Conservation (phyloP, 2,329 filamentous ascomycete genomes). For the Orbilia ellipsospora region DNA sequence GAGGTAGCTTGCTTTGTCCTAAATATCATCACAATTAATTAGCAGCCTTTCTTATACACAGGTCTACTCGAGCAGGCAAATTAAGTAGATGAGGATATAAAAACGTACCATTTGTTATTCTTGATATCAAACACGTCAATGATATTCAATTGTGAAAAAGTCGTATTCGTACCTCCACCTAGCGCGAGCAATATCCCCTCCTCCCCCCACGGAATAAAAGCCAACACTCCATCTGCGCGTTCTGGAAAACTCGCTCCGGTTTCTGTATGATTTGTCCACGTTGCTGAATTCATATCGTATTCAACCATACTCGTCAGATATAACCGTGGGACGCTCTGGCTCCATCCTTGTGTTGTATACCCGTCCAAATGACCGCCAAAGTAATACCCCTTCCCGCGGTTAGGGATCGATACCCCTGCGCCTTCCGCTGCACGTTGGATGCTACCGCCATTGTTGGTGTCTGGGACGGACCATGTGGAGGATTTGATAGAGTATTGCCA, state of each 20-base stretch:
- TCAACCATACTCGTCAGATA: constrained; percentile 80
- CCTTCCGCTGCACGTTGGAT: constrained; percentile 79
- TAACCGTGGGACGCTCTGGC: constrained; percentile 71
- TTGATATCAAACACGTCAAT: constrained; percentile 85
- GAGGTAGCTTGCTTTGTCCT: constrained; percentile 71
- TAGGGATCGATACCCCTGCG: constrained; percentile 75
- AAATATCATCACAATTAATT: neutral
- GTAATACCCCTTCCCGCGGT: constrained; percentile 78
- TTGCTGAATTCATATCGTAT: constrained; percentile 74
- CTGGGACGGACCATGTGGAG: constrained; percentile 54
- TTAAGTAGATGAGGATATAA: neutral
- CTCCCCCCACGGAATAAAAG: constrained; percentile 80
- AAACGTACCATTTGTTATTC: constrained; percentile 71
- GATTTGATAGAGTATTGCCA: constrained; percentile 75
- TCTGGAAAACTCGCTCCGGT: constrained; percentile 76
- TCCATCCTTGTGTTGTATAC: constrained; percentile 74
- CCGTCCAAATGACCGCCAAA: constrained; percentile 81
- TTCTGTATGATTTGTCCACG: constrained; percentile 78
- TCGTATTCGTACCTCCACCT: constrained; percentile 76
- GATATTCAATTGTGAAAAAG: constrained; percentile 77
- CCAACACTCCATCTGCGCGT: constrained; percentile 76
- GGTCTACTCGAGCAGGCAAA: neutral
- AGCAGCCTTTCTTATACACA: neutral
- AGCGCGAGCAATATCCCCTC: constrained; percentile 81
- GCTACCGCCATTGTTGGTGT: constrained; percentile 33